Base-by-base conservation (phyloP, 108 stramenopile genomes). In the Nitzschia sp. region DNA sequence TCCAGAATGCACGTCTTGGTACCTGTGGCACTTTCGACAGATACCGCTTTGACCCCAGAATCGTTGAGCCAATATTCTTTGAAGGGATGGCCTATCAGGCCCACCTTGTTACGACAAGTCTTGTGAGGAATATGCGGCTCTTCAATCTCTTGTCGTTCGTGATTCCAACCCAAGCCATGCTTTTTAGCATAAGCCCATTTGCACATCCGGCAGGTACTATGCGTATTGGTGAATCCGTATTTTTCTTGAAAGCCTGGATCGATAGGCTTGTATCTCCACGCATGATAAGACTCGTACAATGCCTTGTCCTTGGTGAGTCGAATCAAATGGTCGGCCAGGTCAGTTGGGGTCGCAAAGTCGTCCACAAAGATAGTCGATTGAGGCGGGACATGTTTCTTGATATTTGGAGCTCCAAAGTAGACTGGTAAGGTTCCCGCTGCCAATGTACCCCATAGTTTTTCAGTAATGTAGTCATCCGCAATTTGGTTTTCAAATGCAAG, bases 221-320 rank as follows among this genome's bases (percentile, higher is more conserved):
- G 81, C 21, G 59, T 64, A 16, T 73, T 63, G 0, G 86, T 86
- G 41, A 81, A 75, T 52, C 70, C 69, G 62, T 84, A 80, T 44
- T 79, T 78, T 1, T 72, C 55, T 9, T 58, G 34, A 66, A 91
- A 91, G 3, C 22, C 8, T 28, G 68, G 35, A 28, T 82, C 79
- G 11, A 81, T 59, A 19, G 81, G 84, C 63, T 78, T n/a, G 21
- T 68, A 57, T 56, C 86, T 62, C 90, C 90, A 91, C 2, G 58
- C 55, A 63, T 91, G 90, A 59, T 91, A 86, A 9, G 77, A 81
- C 44, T 87, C 80, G 69, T 87, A 91, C 36, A 87, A 50, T n/a
- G 69, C 55, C 45, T 73, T 53, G 47, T 85, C 71, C 4, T 74
- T 71, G 27, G 81, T 35, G 11, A 91, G 78, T 47, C 74, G 13